These are phyloP conservation scores for Pugionium cornutum DNA, from an alignment of 345 rosid species.

Conservation along the genomic window DNA sequence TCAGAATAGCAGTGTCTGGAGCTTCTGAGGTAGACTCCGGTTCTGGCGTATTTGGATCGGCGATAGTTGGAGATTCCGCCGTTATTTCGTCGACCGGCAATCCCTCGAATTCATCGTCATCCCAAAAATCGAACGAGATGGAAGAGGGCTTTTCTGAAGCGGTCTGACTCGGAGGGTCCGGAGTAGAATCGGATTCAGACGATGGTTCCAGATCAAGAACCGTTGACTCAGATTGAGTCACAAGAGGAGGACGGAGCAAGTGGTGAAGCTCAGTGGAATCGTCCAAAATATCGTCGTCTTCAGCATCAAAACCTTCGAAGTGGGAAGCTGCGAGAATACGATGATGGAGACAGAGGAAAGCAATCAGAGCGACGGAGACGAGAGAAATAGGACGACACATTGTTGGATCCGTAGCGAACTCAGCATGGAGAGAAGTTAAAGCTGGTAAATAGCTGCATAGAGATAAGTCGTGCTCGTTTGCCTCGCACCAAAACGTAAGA, in stretches of 20 bases:
- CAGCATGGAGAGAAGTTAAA: not conserved
- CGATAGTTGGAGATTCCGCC: slow-evolving; percentile 4
- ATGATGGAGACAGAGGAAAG: slow-evolving; percentile 31
- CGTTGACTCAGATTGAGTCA: slow-evolving; percentile 57
- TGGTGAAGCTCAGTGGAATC: slow-evolving; percentile 47
- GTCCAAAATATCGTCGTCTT: slow-evolving; percentile 58
- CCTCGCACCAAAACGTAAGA: no score
- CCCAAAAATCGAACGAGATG: slow-evolving; percentile 75
- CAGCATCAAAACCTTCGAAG: slow-evolving; percentile 97
- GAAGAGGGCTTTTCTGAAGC: slow-evolving; percentile 40
- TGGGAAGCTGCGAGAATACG: slow-evolving; percentile 58
- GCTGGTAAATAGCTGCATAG: not conserved
- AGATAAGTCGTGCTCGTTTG: slow-evolving; percentile 28
- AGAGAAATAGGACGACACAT: slow-evolving; percentile 29
- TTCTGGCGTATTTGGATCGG: slow-evolving; percentile 40
- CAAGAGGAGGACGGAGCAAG: slow-evolving; percentile 54
- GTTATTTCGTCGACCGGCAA: slow-evolving; percentile 50
- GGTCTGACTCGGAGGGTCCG: slow-evolving; percentile 33
- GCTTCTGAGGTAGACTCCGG: slow-evolving; percentile 35
- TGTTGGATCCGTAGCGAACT: slow-evolving; percentile 26
- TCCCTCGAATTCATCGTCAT: slow-evolving; percentile 97
- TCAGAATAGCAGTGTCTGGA: slow-evolving; percentile 4
- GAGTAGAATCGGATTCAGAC: slow-evolving; percentile 34
- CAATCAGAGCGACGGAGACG: slow-evolving; percentile 41
- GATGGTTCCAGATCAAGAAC: slow-evolving; percentile 37